Base-by-base conservation (phyloP, 1,284 basidiomycete genomes). In the Veloboletus limbatus region DNA sequence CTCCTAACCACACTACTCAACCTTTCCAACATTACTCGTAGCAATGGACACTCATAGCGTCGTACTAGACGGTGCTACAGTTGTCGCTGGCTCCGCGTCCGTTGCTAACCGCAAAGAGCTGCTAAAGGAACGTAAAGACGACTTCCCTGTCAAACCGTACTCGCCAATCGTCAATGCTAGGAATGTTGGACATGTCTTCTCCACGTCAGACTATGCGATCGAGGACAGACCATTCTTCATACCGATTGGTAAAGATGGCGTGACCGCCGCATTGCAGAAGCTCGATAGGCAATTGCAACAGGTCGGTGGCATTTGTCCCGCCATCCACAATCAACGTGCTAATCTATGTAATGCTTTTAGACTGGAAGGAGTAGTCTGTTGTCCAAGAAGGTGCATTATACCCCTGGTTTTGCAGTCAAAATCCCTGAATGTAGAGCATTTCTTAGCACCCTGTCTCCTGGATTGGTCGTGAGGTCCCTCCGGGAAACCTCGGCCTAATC, bases 401-500 rank as follows among this genome's bases (percentile, higher is more conserved):
- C 26, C 24, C 36, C 21, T 22, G 9, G 10, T 41, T 39, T 24
- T n/a, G 11, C 17, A 13, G 33, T 27, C 33, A 30, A 34, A 3
- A 32, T 48, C 14, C 20, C 32, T 43, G 43, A 54, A 24, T 38
- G 45, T 47, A 42, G 26, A 21, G 33, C 27, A 3, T 31, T 24
- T n/a, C 25, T 24, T 45, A 86, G 76, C 49, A 51, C 3, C 84
- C 83, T 6, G 77, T 79, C 3, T 75, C 77, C 48, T 88, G 85
- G 84, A 77, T 78, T 45, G 87, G 85, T 13, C 72, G 68, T 45
- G 83, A 88, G 62, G 76, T 89, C 33, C 70, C 71, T 24, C 85
- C 84, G 2, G 85, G 86, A 30, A 70, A 67, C 51, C 58, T 88
- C 28, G 85, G 86, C 8, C 66, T 88, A 17, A 79, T 88, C 51